These are phyloP conservation scores for Fusarium citri DNA, from an alignment of 2,329 filamentous ascomycete genomes.

Conservation along the genomic window DNA sequence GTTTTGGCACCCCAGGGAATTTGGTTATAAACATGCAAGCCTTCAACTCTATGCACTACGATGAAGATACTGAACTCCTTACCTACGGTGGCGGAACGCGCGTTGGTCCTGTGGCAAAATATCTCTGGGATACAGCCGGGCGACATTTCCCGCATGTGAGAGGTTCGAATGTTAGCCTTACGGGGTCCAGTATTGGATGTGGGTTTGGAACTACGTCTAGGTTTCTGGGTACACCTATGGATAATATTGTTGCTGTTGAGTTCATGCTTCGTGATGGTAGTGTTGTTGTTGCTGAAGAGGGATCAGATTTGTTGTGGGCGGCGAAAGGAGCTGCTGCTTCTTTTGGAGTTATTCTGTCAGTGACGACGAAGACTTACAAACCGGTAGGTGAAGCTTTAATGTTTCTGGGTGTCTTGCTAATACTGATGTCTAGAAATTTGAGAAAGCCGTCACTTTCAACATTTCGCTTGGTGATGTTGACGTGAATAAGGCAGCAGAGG, in stretches of 20 bases:
- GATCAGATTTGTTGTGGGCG: slow-evolving; percentile 37
- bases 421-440: background rate
- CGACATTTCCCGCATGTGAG: slow-evolving; percentile 39
- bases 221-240: slow-evolving; percentile 25
- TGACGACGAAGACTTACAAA: slow-evolving; percentile 33
- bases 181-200: slow-evolving; percentile 35
- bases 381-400: slow-evolving; percentile 11
- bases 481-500: slow-evolving; percentile 17
- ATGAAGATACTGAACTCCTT: slow-evolving; percentile 5
- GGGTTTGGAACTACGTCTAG: slow-evolving; percentile 33
- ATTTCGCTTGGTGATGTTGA: slow-evolving; percentile 21
- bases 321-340: slow-evolving; percentile 35
- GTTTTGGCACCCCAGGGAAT: slow-evolving; percentile 32
- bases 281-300: slow-evolving; percentile 26
- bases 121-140: slow-evolving; percentile 36
- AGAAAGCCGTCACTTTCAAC: slow-evolving; percentile 31
- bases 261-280: slow-evolving; percentile 39
- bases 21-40: slow-evolving; percentile 37
- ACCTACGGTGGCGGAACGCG: slow-evolving; percentile 34
- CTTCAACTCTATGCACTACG: slow-evolving; percentile 32
- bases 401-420: too few relatives aligned
- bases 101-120: slow-evolving; percentile 28
- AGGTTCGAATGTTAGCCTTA: slow-evolving; percentile 31
- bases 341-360: slow-evolving; percentile 33
- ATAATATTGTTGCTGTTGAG: slow-evolving; percentile 31